Evolutionary conservation across 1,284 basidiomycete genomes (phyloP).

Genomic region (Melampsora occidentalis): DNA sequence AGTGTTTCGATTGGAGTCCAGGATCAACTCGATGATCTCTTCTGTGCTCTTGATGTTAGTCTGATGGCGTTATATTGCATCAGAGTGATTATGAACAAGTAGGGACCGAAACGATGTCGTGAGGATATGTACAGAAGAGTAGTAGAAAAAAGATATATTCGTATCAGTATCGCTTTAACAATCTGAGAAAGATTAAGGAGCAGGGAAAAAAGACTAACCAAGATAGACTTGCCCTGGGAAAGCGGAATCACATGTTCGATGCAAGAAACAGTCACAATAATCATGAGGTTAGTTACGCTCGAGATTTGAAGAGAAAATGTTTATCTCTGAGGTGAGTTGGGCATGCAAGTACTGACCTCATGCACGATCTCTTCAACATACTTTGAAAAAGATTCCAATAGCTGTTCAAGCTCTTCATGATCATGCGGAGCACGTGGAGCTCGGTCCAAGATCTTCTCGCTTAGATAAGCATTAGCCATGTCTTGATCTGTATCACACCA

Average conservation of each 20-base stretch:
- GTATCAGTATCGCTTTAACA: neutral
- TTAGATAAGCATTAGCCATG: slow-evolving; percentile 84
- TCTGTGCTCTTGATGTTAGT: slow-evolving; percentile 91
- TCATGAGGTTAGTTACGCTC: neutral
- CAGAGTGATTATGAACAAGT: neutral
- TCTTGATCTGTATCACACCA: slow-evolving; percentile 70
- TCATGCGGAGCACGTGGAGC: slow-evolving; percentile 65
- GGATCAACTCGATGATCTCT: slow-evolving; percentile 93
- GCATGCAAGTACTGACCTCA: slow-evolving; percentile 67
- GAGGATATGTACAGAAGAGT: neutral
- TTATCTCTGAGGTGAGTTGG: slow-evolving; percentile 64
- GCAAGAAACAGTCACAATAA: neutral
- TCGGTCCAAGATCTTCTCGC: slow-evolving; percentile 66
- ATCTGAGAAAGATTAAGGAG: neutral
- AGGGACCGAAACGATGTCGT: neutral
- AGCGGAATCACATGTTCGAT: neutral
- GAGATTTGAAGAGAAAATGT: slow-evolving; percentile 47
- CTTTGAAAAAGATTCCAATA: slow-evolving; percentile 89
- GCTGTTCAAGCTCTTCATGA: slow-evolving; percentile 87
- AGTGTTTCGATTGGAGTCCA: slow-evolving; percentile 92
- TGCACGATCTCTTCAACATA: slow-evolving; percentile 94
- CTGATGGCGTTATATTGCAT: slow-evolving; percentile 55
- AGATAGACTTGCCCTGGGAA: slow-evolving; percentile 28
- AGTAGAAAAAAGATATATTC: neutral
- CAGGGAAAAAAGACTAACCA: neutral